Percentiles rank a stretch among this genome's conserved stretches.
phyloP scores from a whole-genome alignment of 306 rosid genomes.

The Cucurbita ficifolia region DNA sequence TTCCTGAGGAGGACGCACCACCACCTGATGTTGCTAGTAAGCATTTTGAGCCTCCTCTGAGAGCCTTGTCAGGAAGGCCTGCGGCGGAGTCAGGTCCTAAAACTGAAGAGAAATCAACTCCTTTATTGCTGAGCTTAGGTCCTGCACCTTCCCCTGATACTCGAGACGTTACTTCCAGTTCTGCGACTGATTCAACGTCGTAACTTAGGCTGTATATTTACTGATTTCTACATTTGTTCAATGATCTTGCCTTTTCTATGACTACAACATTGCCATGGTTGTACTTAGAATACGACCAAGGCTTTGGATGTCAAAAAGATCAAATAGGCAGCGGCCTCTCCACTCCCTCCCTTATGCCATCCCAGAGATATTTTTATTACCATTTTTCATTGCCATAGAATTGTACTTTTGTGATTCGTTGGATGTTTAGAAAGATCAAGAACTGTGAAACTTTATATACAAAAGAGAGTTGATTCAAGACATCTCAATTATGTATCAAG shows the following conservation, averaged over 20 bases:
- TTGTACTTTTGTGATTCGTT: background rate
- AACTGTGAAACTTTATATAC: background rate
- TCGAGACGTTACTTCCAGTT: slow-evolving; percentile 12
- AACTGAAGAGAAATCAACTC: slow-evolving; percentile 32
- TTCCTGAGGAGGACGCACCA: slow-evolving; percentile 64
- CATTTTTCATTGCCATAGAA: background rate
- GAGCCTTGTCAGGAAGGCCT: slow-evolving; percentile 42
- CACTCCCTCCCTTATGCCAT: background rate
- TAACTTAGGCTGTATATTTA: background rate
- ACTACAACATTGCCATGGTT: background rate
- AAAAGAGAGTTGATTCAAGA: too few species aligned
- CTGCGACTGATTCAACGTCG: background rate
- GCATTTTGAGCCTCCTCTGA: slow-evolving; percentile 60
- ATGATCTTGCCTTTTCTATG: background rate
- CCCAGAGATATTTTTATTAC: background rate
- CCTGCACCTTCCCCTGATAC: slow-evolving; percentile 23
- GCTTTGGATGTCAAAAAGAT: background rate
- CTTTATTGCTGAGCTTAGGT: slow-evolving; percentile 54
- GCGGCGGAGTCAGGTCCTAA: slow-evolving; percentile 19
- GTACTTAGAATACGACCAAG: background rate
- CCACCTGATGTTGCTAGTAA: slow-evolving; percentile 80
- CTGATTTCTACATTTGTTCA: background rate
- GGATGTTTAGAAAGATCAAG: background rate
- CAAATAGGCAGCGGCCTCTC: background rate
- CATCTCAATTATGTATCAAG: too few species aligned